A percentile compares a stretch with the other conserved stretches of the same genome.
Conservation (phyloP, 148 eudicot species). For the Fagopyrum tataricum region DNA sequence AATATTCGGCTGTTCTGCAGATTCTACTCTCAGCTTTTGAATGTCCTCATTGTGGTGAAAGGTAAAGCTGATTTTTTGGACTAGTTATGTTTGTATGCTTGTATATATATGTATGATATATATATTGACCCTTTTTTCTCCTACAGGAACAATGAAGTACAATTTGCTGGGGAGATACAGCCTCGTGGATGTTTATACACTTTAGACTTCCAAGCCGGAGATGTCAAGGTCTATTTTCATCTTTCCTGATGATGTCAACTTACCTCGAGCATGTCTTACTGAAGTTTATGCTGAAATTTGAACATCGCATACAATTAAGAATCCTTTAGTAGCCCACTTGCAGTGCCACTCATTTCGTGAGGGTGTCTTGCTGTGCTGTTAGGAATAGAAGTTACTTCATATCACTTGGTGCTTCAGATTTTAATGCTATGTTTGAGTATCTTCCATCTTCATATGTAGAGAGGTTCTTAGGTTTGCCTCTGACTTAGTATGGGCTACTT, state of each 20-base stretch:
- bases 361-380: background rate
- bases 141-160: slow-evolving; percentile 87
- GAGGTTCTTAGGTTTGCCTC: background rate
- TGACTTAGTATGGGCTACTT: background rate
- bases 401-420: background rate
- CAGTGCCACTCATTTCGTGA: background rate
- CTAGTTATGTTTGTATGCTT: background rate
- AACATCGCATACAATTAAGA: background rate
- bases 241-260: background rate
- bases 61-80: slow-evolving; percentile 33
- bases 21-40: slow-evolving; percentile 89
- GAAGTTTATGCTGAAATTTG: background rate
- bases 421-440: background rate
- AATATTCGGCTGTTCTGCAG: slow-evolving; percentile 30
- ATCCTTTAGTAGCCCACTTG: background rate
- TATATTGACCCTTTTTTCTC: slow-evolving; percentile 10
- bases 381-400: background rate
- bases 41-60: slow-evolving; percentile 94
- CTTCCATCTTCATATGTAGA: background rate
- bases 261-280: background rate
- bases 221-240: slow-evolving; percentile 39
- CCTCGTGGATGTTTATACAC: slow-evolving; percentile 63
- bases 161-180: slow-evolving; percentile 92
- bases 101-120: background rate
- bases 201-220: slow-evolving; percentile 52